These are phyloP conservation scores for Cardamine occulta DNA, from an alignment of 345 rosid genomes.

Conservation along the genomic window DNA sequence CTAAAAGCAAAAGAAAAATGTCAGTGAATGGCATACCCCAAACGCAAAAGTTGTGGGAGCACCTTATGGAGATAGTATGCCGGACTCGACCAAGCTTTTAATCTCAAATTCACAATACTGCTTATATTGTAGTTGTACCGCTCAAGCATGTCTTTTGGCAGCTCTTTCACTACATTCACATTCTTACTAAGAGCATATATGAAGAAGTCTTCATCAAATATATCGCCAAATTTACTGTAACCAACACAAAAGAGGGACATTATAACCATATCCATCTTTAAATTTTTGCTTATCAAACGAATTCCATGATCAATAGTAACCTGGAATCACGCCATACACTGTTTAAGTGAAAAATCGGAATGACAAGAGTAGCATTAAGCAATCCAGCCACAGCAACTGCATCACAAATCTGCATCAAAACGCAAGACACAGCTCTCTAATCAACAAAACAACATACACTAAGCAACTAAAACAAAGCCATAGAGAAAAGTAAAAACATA, in stretches of 20 bases:
- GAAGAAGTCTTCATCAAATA: slow-evolving; percentile 95
- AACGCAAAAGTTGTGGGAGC: slow-evolving; percentile 72
- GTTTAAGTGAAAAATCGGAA: slow-evolving; percentile 91
- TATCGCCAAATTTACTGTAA: slow-evolving; percentile 87
- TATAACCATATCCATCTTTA: slow-evolving; percentile 8
- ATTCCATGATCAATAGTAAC: slow-evolving; percentile 47
- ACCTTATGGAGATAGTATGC: slow-evolving; percentile 89
- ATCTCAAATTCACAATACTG: slow-evolving; percentile 88
- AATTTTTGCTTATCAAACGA: background rate
- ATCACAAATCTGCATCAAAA: slow-evolving; percentile 78
- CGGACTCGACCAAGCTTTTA: slow-evolving; percentile 91
- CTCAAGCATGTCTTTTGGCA: slow-evolving; percentile 83
- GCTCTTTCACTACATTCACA: slow-evolving; percentile 74
- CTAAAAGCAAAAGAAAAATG: background rate
- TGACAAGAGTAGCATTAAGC: slow-evolving; percentile 92
- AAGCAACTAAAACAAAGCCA: background rate
- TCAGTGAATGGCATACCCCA: slow-evolving; percentile 55
- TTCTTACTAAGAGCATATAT: slow-evolving; percentile 71
- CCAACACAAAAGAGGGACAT: slow-evolving; percentile 14
- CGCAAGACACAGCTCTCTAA: background rate
- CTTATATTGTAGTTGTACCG: slow-evolving; percentile 84
- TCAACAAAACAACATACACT: slow-evolving; percentile 11
- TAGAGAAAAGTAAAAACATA: slow-evolving; percentile 50
- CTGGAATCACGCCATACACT: slow-evolving; percentile 99
- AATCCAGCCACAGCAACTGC: slow-evolving; percentile 99